Evolutionary conservation across 2,329 filamentous ascomycete genomes (phyloP), one percentile per base, ranked within the genome.

Genomic region (Penicillium frequentans): DNA sequence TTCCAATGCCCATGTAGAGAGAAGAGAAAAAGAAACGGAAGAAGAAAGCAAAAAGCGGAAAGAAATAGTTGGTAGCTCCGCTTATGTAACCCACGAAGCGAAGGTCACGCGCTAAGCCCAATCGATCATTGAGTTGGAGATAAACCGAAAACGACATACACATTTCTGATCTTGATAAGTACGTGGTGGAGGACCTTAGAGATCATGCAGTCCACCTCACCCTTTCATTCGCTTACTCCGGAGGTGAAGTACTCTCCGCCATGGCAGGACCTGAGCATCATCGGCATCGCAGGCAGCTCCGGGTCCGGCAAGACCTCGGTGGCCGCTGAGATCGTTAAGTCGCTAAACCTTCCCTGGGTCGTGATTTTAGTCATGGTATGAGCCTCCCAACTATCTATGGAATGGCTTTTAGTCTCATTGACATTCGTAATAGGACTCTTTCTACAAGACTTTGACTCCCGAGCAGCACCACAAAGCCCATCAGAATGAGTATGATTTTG

Each of bases 231-330:
- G 21, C 60, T 67, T 16, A 65, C 67, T 29, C 68, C 67, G 55
- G 69, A 75, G 63, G 87, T 86, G 62, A 89, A 92, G 67, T 99
- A 98, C 77, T 90, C 88, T 61, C 95, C 95, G 59, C 95, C 95
- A 74, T 99, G 95, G 95, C 90, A 90, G 51, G 90, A 98, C 76
- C 87, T 96, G 67, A 93, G 90, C 78, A 97, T 99, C 69, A 97
- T 99, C 73, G 95, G 92, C 50, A 89, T 99, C 67, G 93, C 95
- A 63, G 95, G 95, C 37, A 95, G 91, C 76, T 98, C 93, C 27
- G 95, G 95, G 43, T 98, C 93, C 26, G 88, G 93, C 56, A 99
- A 99, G 81, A 97, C 93, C 7, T 97, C 93, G 7, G 80, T 99
- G 53, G 93, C 95, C 31, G 85, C 96, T 72, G 91, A 93, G 62